phyloP scores from a whole-genome alignment of 495 filamentous ascomycete genomes.

The Pseudomonodictys pantanalensis region DNA sequence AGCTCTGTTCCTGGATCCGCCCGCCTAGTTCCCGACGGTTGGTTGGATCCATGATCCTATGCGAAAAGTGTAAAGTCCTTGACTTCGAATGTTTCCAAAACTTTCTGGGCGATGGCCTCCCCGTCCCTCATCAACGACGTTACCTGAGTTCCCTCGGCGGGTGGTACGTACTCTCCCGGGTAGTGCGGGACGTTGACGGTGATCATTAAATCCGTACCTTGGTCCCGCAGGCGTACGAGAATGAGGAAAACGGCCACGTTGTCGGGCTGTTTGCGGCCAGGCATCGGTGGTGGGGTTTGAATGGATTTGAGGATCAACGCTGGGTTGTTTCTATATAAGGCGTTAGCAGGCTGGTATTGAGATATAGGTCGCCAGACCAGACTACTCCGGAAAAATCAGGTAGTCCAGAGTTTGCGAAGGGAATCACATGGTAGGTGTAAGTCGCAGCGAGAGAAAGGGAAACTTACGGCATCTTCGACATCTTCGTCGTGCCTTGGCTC shows the following conservation, averaged over 20 bases:
- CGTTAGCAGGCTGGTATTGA: neutral
- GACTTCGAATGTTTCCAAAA: conserved; percentile 70
- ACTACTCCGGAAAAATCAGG: neutral
- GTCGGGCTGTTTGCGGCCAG: conserved; percentile 29
- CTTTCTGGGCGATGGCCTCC: conserved; percentile 55
- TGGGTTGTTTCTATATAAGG: conserved; percentile 4
- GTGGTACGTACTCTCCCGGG: conserved; percentile 56
- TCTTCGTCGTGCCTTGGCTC: conserved; percentile 46
- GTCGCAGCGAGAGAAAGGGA: conserved; percentile 42
- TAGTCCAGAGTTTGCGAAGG: conserved; percentile 44
- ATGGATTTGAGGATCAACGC: conserved; percentile 12
- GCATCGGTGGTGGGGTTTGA: conserved; percentile 20
- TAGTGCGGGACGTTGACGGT: conserved; percentile 87
- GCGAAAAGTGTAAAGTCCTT: conserved; percentile 75
- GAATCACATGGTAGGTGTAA: neutral
- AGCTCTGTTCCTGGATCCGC: too few relatives aligned
- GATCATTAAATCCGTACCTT: conserved; percentile 81
- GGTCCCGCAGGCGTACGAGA: conserved; percentile 67
- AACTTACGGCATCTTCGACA: conserved; percentile 38
- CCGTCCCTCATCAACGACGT: conserved; percentile 59
- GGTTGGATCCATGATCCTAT: too few relatives aligned
- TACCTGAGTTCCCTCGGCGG: conserved; percentile 46
- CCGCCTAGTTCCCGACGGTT: too few relatives aligned
- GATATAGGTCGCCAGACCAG: too few relatives aligned
- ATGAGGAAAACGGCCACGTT: conserved; percentile 65